Base-by-base conservation (phyloP, 768 basidiomycete genomes). In the Lactarius hengduanensis region DNA sequence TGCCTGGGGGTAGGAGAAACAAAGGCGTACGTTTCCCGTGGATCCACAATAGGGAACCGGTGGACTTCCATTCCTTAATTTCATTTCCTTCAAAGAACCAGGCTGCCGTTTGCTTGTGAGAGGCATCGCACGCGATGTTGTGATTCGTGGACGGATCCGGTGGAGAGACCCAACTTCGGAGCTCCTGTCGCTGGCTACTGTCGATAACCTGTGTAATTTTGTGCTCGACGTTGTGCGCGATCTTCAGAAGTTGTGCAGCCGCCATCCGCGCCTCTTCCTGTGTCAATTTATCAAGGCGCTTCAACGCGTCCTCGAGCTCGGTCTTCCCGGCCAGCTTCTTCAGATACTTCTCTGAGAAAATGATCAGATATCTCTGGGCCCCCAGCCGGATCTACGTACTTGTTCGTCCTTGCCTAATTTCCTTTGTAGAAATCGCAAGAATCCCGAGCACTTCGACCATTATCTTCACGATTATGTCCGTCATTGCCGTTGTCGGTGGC, bases 131-230 rank as follows among this genome's bases (percentile, higher is more conserved):
- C 15, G 50, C n/a, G 26, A 53, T 53, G 40, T 59, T 30, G 47
- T 50, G 45, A 53, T 61, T 61, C 34, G 15, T 38, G 2, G 47
- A 61, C 36, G 47, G 34, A 36, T 61, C 45, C 5, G 60, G 60
- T 13, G 60, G 60, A 1, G 30, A 36, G 7, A 61, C 45, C 60
- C 60, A 61, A 7, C 1, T 61, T 10, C 3, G 9, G 1, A 61
- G 32, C 20, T 61, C 20, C 32, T 16, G 5, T 16, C 26, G 26
- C 26, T 26, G 26, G 26, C 1, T 50, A 50, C 47, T 22, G n/a
- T 50, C 47, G 13, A 50, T 13, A 22, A 50, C 22, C 22, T 22
- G 20, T 1, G n/a, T 16, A 47, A 47, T 5, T 8, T 41, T 41
- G 41, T 41, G 18, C 41, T 41, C 41, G 41, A 41, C 6, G 16